Evolutionary conservation across 2,329 filamentous ascomycete species (phyloP), one percentile per base, ranked within the genome.

Genomic region (Hirsutella minnesotensis): DNA sequence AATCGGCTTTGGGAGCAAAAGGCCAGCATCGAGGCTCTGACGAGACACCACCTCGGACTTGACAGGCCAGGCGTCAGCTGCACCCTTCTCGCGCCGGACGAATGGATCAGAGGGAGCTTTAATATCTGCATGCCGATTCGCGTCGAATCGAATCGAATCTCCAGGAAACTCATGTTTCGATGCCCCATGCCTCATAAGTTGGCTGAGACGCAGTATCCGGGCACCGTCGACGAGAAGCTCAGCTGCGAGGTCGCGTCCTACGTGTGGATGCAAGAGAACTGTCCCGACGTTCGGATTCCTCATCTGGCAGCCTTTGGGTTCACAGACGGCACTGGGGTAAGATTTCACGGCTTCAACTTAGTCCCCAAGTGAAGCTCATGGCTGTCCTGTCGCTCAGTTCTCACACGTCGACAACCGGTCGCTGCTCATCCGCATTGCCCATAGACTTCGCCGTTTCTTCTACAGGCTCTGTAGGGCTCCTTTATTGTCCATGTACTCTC

Each of bases 141-240:
- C n/a, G 37, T 49, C 2, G 19, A 18, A 9, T 9, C 22, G 10
- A n/a, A 5, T n/a, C 3, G 4, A n/a, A n/a, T 15, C n/a, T 29
- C 38, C 2, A 30, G 21, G 22, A 16, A 5, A 21, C 9, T 44
- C 40, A 20, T 53, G 16, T 41, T 55, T 16, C 47, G 53, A n/a
- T 51, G 53, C 34, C 51, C 60, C 39, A 46, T 61, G 47, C 55
- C 57, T 20, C 53, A 57, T 43, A 57, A 59, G 40, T 47, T 64
- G 5, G 64, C 61, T 13, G 64, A 68, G 41, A 39, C 41, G 3
- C 15, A n/a, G 22, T 41, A 59, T 18, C 47, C 48, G 9, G 65
- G 62, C 4, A 66, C 60, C 39, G 54, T 56, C 12, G 61, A 69
- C 35, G 64, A 68, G 49, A 68, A 68, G 53, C 21, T 68, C 3